Conservation (phyloP, 2,329 filamentous ascomycete genomes). For the Cryphonectria radicalis region DNA sequence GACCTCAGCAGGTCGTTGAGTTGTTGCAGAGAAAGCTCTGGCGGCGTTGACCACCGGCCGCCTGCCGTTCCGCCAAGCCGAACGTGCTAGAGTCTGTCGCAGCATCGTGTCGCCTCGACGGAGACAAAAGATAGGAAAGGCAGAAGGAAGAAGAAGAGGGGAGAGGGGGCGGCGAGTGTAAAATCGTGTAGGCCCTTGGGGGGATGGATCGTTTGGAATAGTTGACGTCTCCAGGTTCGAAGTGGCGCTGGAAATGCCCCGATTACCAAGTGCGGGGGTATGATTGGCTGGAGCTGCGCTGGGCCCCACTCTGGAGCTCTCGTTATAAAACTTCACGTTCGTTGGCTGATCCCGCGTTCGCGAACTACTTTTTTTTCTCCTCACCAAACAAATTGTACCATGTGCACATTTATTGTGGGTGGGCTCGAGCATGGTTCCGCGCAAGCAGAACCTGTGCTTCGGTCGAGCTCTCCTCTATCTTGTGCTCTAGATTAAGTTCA, state of each 20-base stretch:
- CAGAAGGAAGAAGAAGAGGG: constrained; percentile 44
- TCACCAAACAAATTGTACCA: constrained; percentile 63
- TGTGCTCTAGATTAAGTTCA: constrained; percentile 65
- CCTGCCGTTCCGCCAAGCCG: constrained; percentile 68
- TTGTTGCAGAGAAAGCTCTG: constrained; percentile 81
- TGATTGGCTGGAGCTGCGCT: constrained; percentile 44
- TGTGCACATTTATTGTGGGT: constrained; percentile 75
- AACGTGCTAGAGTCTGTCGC: constrained; percentile 69
- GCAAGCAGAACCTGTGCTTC: constrained; percentile 46
- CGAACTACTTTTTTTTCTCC: constrained; percentile 40
- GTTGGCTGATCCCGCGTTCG: constrained; percentile 24
- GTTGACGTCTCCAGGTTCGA: constrained; percentile 29
- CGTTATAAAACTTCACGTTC: constrained; percentile 32
- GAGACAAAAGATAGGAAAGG: constrained; percentile 41
- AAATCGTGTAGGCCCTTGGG: constrained; percentile 39
- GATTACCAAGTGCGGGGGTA: constrained; percentile 48
- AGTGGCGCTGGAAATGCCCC: constrained; percentile 41
- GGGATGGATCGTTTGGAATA: constrained; percentile 39
- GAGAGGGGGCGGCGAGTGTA: constrained; percentile 31
- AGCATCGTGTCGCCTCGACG: constrained; percentile 69
- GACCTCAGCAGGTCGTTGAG: constrained; percentile 83
- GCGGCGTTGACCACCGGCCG: constrained; percentile 60
- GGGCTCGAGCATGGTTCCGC: constrained; percentile 57
- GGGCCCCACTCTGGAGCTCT: constrained; percentile 26
- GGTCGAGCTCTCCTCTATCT: constrained; percentile 74